Evolutionary conservation across 345 rosid genomes (phyloP).

Genomic region (Trapa incisa): DNA sequence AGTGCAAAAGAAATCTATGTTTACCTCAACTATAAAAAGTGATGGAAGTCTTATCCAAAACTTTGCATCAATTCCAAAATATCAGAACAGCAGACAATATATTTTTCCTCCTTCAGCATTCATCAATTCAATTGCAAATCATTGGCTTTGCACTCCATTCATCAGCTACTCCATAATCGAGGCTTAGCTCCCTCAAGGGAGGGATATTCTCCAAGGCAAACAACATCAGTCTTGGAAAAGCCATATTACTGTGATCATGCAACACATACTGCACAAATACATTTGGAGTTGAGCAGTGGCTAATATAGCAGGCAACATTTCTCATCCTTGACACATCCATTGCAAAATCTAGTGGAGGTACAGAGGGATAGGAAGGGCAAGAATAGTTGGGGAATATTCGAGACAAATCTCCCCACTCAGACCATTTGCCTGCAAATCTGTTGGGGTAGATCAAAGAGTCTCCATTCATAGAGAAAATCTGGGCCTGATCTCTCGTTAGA

Average conservation of each 20-base stretch:
- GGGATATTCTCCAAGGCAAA: slow-evolving; percentile 88
- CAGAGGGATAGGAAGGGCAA: slow-evolving; percentile 49
- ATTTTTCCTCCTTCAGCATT: neutral
- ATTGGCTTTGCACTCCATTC: slow-evolving; percentile 69
- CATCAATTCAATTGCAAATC: slow-evolving; percentile 10
- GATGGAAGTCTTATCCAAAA: neutral
- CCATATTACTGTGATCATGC: slow-evolving; percentile 75
- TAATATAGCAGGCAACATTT: slow-evolving; percentile 85
- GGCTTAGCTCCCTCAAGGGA: slow-evolving; percentile 84
- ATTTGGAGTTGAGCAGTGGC: slow-evolving; percentile 79
- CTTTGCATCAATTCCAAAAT: neutral
- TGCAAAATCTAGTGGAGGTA: slow-evolving; percentile 85
- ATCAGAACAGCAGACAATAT: neutral
- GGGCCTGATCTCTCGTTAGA: slow-evolving; percentile 82
- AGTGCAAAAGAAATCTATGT: neutral
- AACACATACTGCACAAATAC: slow-evolving; percentile 78
- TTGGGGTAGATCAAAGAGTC: slow-evolving; percentile 62
- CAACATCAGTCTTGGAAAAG: slow-evolving; percentile 88
- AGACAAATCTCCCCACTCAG: slow-evolving; percentile 87
- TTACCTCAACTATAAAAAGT: neutral
- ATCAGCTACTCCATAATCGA: slow-evolving; percentile 66
- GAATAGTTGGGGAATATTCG: slow-evolving; percentile 41
- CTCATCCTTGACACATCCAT: slow-evolving; percentile 92
- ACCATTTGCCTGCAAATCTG: slow-evolving; percentile 60
- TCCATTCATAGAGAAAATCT: slow-evolving; percentile 70